These are phyloP conservation scores for Dictyostelium brefeldianum DNA, from an alignment of 78 protist species.

Conservation along the genomic window DNA sequence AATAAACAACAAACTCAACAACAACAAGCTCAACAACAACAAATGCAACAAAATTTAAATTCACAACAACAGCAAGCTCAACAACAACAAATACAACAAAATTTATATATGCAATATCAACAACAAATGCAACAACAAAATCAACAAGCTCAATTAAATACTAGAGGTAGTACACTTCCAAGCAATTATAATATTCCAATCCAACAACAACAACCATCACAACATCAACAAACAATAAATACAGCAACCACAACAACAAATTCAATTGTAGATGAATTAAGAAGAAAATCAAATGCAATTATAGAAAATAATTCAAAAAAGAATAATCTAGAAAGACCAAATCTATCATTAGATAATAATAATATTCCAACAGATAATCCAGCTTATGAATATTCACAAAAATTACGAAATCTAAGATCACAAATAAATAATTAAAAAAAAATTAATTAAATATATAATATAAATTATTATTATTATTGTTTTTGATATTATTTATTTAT, in stretches of 20 bases:
- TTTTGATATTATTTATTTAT: too few species aligned
- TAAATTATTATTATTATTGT: too few species aligned
- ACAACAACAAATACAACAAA: conserved; percentile 30
- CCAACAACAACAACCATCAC: not conserved
- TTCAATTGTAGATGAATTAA: not conserved
- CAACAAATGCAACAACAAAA: conserved; percentile 13
- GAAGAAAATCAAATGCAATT: not conserved
- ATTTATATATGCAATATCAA: not conserved
- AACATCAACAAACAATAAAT: not conserved
- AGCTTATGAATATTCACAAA: too few species aligned
- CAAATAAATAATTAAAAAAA: too few species aligned
- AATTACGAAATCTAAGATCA: too few species aligned
- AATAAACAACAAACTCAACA: not conserved
- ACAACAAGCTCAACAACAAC: conserved; percentile 7
- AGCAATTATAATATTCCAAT: not conserved
- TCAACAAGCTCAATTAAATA: not conserved
- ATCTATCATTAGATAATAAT: not conserved
- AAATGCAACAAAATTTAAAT: not conserved
- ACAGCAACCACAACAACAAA: conserved; percentile 5
- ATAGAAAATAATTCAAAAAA: not conserved
- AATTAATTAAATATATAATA: too few species aligned
- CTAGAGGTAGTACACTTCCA: not conserved
- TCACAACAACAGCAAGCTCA: conserved; percentile 25
- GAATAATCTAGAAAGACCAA: not conserved
- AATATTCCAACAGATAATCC: too few species aligned